These are phyloP conservation scores for Boletus tylopilopsis DNA, from an alignment of 768 basidiomycete genomes.

Conservation along the genomic window DNA sequence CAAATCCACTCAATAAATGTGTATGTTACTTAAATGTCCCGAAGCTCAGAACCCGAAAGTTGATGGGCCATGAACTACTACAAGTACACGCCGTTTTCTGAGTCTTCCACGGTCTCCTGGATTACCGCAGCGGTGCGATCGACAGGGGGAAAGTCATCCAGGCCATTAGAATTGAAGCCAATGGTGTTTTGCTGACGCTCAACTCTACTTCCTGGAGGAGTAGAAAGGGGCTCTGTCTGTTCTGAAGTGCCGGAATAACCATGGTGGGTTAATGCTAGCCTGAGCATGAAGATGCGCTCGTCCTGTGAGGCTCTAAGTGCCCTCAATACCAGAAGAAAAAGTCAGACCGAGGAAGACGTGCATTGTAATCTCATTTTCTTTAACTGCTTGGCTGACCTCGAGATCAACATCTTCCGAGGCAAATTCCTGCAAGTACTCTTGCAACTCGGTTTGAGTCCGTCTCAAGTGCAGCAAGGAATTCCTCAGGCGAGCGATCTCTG, in stretches of 20 bases:
- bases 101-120: conserved; percentile 2
- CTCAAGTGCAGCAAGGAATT: conserved; percentile 64
- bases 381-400: conserved; percentile 55
- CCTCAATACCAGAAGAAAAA: conserved; percentile 11
- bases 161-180: conserved; percentile 12
- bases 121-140: background rate
- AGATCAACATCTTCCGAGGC: conserved; percentile 41
- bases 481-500: conserved; percentile 74
- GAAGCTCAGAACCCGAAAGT: background rate
- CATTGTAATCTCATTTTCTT: conserved; percentile 77
- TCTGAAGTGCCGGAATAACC: conserved; percentile 42
- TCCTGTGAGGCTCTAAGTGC: conserved; percentile 66
- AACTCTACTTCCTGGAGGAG: background rate
- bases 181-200: conserved; percentile 3
- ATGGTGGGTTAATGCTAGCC: conserved; percentile 60
- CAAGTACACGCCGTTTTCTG: conserved; percentile 25
- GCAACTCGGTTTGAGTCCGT: conserved; percentile 57
- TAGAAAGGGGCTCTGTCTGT: conserved; percentile 3
- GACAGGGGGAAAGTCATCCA: conserved; percentile 5
- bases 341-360: conserved; percentile 31
- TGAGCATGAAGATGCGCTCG: conserved; percentile 68
- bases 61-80: conserved; percentile 9
- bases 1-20: background rate
- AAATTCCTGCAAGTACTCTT: conserved; percentile 40
- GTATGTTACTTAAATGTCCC: background rate